These are phyloP conservation scores for Globisporangium camurandrum DNA, from an alignment of 352 stramenopile species.

Conservation along the genomic window DNA sequence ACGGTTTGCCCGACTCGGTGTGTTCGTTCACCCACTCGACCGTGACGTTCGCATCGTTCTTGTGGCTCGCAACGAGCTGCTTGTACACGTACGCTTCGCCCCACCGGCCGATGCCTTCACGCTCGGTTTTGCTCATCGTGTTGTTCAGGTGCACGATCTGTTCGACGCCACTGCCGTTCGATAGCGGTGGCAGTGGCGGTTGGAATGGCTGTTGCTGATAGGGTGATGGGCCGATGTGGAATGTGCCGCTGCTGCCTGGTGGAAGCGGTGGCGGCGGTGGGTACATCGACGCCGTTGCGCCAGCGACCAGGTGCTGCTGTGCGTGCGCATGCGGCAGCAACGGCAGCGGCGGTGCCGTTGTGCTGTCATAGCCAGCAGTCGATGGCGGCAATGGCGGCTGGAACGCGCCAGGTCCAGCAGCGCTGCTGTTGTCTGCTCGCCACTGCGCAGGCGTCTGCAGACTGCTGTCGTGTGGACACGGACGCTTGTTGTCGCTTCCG, in stretches of 20 bases:
- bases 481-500: not conserved
- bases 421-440: not conserved
- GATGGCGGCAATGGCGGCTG: not conserved
- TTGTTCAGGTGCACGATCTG: constrained; percentile 26
- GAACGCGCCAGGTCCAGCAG: not conserved
- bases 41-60: constrained; percentile 20
- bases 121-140: constrained; percentile 68
- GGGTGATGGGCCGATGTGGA: too few species aligned
- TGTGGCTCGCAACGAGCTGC: constrained; percentile 45
- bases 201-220: constrained; percentile 3
- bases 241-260: not conserved
- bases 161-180: not conserved
- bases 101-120: constrained; percentile 71
- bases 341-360: too few species aligned
- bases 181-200: not conserved
- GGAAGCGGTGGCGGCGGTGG: not conserved
- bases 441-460: not conserved
- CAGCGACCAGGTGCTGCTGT: not conserved
- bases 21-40: constrained; percentile 72
- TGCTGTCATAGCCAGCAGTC: too few species aligned
- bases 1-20: constrained; percentile 76
- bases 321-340: not conserved
- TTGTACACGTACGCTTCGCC: constrained; percentile 80
- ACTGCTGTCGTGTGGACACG: not conserved
- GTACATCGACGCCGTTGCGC: too few species aligned